A percentile compares a stretch with the other conserved stretches of the same genome.
Evolutionary conservation across 2,329 filamentous ascomycete species (phyloP).

Genomic region (Xylaria multiplex): DNA sequence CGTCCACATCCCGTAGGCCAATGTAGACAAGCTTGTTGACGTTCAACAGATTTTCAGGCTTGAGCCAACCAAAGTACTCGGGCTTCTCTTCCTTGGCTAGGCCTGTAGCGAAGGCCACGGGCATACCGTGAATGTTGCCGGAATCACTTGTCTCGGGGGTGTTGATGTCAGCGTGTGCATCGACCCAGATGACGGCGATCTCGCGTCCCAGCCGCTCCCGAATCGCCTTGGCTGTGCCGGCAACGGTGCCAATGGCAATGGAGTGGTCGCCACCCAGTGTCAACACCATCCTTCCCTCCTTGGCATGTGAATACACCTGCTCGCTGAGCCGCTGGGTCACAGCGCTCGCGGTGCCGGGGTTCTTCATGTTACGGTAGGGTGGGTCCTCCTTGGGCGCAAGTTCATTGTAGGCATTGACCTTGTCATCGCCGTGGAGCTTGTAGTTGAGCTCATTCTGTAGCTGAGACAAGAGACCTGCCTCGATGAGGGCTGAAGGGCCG

Average conservation of each 20-base stretch:
- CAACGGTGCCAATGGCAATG: constrained; percentile 93
- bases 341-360: constrained; percentile 83
- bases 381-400: constrained; percentile 78
- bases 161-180: constrained; percentile 98
- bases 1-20: constrained; percentile 89
- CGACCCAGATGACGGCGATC: constrained; percentile 97
- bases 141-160: constrained; percentile 88
- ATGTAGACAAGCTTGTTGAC: constrained; percentile 95
- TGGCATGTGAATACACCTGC: constrained; percentile 89
- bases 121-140: constrained; percentile 98
- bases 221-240: constrained; percentile 85
- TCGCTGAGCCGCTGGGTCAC: constrained; percentile 82
- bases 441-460: constrained; percentile 88
- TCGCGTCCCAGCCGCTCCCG: constrained; percentile 84
- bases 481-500: constrained; percentile 87
- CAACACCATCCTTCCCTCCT: constrained; percentile 84
- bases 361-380: constrained; percentile 92
- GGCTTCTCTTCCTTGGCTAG: constrained; percentile 79
- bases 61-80: constrained; percentile 90
- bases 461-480: constrained; percentile 85
- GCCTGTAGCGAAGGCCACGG: constrained; percentile 89
- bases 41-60: constrained; percentile 74
- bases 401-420: constrained; percentile 83
- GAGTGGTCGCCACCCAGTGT: constrained; percentile 96
- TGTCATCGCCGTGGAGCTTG: constrained; percentile 83